Evolutionary conservation across 2,329 filamentous ascomycete species (phyloP).

Genomic region (Rutstroemia sp.): DNA sequence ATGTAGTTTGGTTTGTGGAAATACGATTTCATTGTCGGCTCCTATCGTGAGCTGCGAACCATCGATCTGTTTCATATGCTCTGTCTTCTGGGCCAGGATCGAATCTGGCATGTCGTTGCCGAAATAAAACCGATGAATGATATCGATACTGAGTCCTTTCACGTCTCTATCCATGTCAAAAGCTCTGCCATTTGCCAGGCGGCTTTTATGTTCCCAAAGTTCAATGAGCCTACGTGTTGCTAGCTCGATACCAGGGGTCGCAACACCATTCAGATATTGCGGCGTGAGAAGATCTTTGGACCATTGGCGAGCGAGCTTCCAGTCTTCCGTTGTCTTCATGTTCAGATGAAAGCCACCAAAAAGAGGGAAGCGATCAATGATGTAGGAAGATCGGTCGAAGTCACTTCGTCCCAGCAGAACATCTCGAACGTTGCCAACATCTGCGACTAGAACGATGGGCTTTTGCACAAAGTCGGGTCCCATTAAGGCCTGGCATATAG

Average conservation of each 20-base stretch:
- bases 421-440: not conserved
- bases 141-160: not conserved
- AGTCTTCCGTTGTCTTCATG: not conserved
- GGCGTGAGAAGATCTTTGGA: not conserved
- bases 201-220: not conserved
- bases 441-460: not conserved
- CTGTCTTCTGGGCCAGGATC: not conserved
- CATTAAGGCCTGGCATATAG: not conserved
- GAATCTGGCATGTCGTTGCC: not conserved
- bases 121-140: not conserved
- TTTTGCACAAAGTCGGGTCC: not conserved
- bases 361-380: not conserved
- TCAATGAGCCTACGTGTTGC: not conserved
- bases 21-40: not conserved
- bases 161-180: not conserved
- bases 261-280: not conserved
- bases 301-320: not conserved
- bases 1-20: not conserved
- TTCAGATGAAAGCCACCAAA: not conserved
- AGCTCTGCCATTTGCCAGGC: not conserved
- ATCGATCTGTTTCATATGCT: not conserved
- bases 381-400: not conserved
- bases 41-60: not conserved
- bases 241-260: not conserved
- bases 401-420: not conserved